These are phyloP conservation scores for Aureobasidium sp. DNA, from an alignment of 2,329 filamentous ascomycete species.

Conservation along the genomic window DNA sequence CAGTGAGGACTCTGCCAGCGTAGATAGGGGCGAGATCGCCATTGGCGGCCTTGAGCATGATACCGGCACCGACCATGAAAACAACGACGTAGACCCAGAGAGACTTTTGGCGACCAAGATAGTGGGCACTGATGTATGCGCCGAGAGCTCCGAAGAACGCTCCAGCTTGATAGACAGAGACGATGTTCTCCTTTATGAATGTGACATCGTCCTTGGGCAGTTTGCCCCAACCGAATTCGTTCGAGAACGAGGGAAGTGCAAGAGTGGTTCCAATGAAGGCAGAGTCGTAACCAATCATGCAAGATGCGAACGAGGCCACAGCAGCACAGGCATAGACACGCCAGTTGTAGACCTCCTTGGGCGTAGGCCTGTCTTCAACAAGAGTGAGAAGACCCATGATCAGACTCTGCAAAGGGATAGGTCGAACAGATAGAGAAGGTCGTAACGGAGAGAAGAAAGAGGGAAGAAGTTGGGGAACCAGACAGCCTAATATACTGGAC, in stretches of 20 bases:
- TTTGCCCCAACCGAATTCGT: slow-evolving; percentile 55
- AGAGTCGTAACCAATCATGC: slow-evolving; percentile 58
- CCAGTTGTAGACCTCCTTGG: slow-evolving; percentile 52
- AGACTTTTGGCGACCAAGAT: slow-evolving; percentile 56
- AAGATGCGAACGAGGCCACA: slow-evolving; percentile 48
- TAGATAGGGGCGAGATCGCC: slow-evolving; percentile 54
- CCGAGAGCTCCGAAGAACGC: slow-evolving; percentile 73
- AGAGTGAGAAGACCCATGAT: slow-evolving; percentile 30
- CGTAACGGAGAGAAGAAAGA: slow-evolving; percentile 8
- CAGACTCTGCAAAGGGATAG: neutral
- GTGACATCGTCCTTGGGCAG: slow-evolving; percentile 41
- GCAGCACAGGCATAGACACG: slow-evolving; percentile 46
- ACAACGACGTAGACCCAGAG: slow-evolving; percentile 52
- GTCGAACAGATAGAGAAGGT: neutral
- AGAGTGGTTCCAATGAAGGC: slow-evolving; percentile 74
- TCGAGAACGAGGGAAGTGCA: slow-evolving; percentile 57
- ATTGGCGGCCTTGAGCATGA: slow-evolving; percentile 54
- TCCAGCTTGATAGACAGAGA: slow-evolving; percentile 73
- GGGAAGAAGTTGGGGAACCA: neutral
- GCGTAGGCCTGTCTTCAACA: slow-evolving; percentile 42
- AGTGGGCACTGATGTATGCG: slow-evolving; percentile 58
- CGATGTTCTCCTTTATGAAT: slow-evolving; percentile 63
- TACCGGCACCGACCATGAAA: slow-evolving; percentile 61
- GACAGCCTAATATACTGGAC: neutral
- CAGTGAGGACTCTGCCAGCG: slow-evolving; percentile 48